phyloP scores from a whole-genome alignment of 2,329 filamentous ascomycete species.

The Didymella glomerata region DNA sequence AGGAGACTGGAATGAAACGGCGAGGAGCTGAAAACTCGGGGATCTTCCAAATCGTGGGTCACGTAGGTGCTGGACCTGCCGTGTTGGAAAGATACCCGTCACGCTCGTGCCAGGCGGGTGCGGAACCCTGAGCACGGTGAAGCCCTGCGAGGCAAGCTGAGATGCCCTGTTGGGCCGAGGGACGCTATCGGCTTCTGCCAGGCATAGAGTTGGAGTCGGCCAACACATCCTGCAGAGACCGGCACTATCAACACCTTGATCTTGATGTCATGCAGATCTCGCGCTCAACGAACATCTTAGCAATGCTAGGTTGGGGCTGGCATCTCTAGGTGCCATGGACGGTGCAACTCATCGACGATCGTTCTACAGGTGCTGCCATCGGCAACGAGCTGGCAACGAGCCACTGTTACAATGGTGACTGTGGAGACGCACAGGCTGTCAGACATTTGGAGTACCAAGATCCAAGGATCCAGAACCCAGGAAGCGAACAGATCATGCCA shows the following conservation, averaged over 20 bases:
- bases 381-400: constrained; percentile 1
- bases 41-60: neutral
- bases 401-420: neutral
- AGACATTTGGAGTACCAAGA: constrained; percentile 6
- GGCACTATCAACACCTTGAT: neutral
- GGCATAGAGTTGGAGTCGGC: constrained; percentile 10
- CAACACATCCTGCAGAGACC: constrained; percentile 19
- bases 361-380: neutral
- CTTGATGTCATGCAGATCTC: constrained; percentile 15
- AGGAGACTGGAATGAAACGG: neutral
- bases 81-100: neutral
- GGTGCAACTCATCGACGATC: constrained; percentile 1
- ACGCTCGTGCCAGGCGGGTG: neutral
- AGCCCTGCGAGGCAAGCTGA: constrained; percentile 1
- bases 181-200: constrained; percentile 8
- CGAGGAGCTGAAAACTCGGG: neutral
- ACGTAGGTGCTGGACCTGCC: neutral
- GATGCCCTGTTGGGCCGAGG: neutral
- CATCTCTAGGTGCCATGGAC: neutral
- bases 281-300: constrained; percentile 7
- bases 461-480: constrained; percentile 15
- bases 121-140: neutral
- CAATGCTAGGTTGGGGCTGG: constrained; percentile 7
- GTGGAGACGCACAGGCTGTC: constrained; percentile 7
- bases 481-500: constrained; percentile 9